Conservation (phyloP, 2,329 filamentous ascomycete species). For the Purpureocillium lavendulum region DNA sequence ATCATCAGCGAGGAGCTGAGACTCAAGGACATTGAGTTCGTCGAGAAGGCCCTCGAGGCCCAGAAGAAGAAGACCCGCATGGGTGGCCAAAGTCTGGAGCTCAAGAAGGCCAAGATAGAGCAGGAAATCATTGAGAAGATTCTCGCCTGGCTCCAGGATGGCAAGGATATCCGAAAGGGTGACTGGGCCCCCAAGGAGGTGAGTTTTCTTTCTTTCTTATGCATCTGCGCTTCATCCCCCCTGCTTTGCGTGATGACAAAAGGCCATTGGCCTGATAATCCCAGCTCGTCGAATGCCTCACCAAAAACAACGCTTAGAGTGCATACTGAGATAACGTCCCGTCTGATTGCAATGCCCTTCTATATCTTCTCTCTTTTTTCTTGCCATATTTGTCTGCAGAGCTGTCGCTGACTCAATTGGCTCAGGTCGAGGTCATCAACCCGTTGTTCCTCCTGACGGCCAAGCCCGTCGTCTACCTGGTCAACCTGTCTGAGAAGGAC, state of each 20-base stretch:
- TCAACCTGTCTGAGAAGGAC: constrained; percentile 95
- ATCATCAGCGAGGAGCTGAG: constrained; percentile 96
- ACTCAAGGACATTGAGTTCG: constrained; percentile 97
- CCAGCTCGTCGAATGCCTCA: constrained; percentile 99
- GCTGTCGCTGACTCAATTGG: constrained; percentile 12
- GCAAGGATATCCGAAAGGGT: constrained; percentile 89
- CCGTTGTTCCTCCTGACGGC: constrained; percentile 89
- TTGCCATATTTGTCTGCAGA: constrained; percentile 3
- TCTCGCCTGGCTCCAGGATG: constrained; percentile 70
- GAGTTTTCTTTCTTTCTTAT: constrained; percentile 32
- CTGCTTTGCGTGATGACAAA: constrained; percentile 84
- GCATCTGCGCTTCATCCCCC: constrained; percentile 6
- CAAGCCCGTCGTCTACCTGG: constrained; percentile 93
- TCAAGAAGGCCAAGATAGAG: constrained; percentile 95
- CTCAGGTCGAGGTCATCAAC: constrained; percentile 93
- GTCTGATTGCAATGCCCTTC: constrained; percentile 46
- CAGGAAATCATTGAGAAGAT: constrained; percentile 90
- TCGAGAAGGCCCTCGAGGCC: constrained; percentile 87
- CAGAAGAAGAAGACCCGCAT: constrained; percentile 90
- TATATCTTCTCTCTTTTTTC: constrained; percentile 6
- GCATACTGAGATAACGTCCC: constrained; percentile 78
- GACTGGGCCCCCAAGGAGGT: constrained; percentile 94
- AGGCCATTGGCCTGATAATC: constrained; percentile 94
- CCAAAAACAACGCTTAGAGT: constrained; percentile 62
- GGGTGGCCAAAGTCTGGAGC: constrained; percentile 91